Evolutionary conservation across 2,329 filamentous ascomycete genomes (phyloP).

Genomic region (Fonsecaea multimorphosa): DNA sequence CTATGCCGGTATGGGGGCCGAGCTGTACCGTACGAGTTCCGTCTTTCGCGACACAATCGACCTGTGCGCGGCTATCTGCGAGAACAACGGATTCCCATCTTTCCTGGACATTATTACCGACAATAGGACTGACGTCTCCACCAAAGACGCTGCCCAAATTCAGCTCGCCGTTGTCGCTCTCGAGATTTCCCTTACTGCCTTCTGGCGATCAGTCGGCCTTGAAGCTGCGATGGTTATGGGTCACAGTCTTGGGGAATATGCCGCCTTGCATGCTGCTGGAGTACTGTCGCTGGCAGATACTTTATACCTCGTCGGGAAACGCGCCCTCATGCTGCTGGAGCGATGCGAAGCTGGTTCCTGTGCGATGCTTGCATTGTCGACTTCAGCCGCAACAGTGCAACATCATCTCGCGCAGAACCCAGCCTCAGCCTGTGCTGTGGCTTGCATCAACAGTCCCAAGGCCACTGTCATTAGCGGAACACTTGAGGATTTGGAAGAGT

Average conservation of each 20-base stretch:
- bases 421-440: constrained; percentile 50
- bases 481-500: constrained; percentile 63
- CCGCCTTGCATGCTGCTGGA: constrained; percentile 31
- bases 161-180: constrained; percentile 49
- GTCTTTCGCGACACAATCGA: constrained; percentile 46
- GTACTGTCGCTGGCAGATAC: constrained; percentile 37
- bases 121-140: constrained; percentile 16
- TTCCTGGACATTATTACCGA: constrained; percentile 41
- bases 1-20: constrained; percentile 40
- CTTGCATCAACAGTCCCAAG: constrained; percentile 78
- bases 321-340: constrained; percentile 44
- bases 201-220: constrained; percentile 50
- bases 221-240: constrained; percentile 39
- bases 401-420: constrained; percentile 15
- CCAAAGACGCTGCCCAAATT: constrained; percentile 37
- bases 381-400: constrained; percentile 40
- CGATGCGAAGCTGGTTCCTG: constrained; percentile 45
- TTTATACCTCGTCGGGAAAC: constrained; percentile 42
- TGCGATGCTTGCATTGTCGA: constrained; percentile 46
- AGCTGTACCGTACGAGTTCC: constrained; percentile 41
- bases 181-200: constrained; percentile 47
- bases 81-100: constrained; percentile 41
- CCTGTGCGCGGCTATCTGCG: constrained; percentile 43
- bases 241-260: constrained; percentile 35
- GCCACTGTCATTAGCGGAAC: constrained; percentile 75